Conservation (phyloP, 2,329 filamentous ascomycete genomes). For the Cytospora piceae region DNA sequence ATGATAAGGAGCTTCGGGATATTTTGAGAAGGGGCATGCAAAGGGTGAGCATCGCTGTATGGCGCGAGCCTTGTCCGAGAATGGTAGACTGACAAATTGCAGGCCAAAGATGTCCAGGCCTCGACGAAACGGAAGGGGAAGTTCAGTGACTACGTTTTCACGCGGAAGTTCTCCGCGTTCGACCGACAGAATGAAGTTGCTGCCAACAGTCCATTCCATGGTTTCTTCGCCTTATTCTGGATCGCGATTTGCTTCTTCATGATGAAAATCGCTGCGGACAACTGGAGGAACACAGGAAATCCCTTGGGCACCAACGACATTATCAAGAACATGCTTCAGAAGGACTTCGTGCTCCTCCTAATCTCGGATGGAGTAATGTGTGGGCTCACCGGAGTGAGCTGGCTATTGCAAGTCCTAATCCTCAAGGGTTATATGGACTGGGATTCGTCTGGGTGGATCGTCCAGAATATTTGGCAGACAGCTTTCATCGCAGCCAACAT, state of each 20-base stretch:
- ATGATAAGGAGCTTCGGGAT: constrained; percentile 47
- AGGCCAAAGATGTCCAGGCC: constrained; percentile 25
- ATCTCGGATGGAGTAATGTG: constrained; percentile 73
- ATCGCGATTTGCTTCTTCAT: constrained; percentile 69
- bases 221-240: constrained; percentile 83
- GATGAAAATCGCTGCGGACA: constrained; percentile 67
- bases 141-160: constrained; percentile 67
- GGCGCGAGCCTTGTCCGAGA: constrained; percentile 18
- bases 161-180: constrained; percentile 72
- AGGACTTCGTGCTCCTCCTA: constrained; percentile 57
- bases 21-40: constrained; percentile 40
- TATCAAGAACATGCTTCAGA: constrained; percentile 65
- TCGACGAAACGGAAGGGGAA: constrained; percentile 36
- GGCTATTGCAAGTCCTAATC: constrained; percentile 66
- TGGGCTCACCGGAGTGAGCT: constrained; percentile 65
- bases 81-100: constrained; percentile 30
- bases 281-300: constrained; percentile 70
- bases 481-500: constrained; percentile 65
- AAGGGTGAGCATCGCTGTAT: constrained; percentile 30
- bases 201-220: constrained; percentile 72
- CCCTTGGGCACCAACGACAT: constrained; percentile 74
- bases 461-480: constrained; percentile 76
- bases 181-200: constrained; percentile 70
- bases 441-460: constrained; percentile 71
- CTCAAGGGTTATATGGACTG: constrained; percentile 65